Evolutionary conservation across 2,329 filamentous ascomycete species (phyloP).

Genomic region (Amesomyces nigricolor): DNA sequence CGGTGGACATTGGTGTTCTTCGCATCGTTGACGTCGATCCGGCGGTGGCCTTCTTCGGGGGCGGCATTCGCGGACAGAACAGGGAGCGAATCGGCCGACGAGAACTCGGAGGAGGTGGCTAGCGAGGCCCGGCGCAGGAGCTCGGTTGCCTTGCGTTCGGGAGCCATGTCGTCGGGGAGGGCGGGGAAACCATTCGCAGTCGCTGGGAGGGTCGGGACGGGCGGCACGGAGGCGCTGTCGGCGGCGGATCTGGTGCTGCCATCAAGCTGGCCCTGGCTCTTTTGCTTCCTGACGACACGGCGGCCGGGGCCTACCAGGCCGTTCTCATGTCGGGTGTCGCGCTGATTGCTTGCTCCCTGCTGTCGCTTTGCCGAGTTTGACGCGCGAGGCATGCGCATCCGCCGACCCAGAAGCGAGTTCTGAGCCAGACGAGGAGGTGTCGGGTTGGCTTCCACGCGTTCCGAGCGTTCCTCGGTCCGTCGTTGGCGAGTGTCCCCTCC

Average conservation of each 20-base stretch:
- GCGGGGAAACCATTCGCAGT: constrained; percentile 35
- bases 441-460: neutral
- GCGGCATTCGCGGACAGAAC: constrained; percentile 33
- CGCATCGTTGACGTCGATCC: constrained; percentile 64
- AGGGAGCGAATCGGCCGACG: constrained; percentile 45
- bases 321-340: constrained; percentile 78
- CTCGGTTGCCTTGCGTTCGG: constrained; percentile 39
- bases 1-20: constrained; percentile 64
- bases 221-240: constrained; percentile 27
- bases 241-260: constrained; percentile 27
- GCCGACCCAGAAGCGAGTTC: constrained; percentile 41
- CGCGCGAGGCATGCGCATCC: constrained; percentile 55
- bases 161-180: constrained; percentile 35
- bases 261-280: constrained; percentile 43
- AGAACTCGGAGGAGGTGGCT: constrained; percentile 50
- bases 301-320: constrained; percentile 74
- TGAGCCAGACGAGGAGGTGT: constrained; percentile 34
- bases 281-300: constrained; percentile 43
- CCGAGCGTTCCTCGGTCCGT: neutral
- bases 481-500: neutral
- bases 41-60: constrained; percentile 47
- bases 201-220: constrained; percentile 29
- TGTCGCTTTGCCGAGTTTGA: constrained; percentile 56
- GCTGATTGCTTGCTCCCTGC: constrained; percentile 56
- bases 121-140: constrained; percentile 44